These are phyloP conservation scores for Phalaenopsis equestris DNA, from an alignment of 106 monocot genomes.

Conservation along the genomic window DNA sequence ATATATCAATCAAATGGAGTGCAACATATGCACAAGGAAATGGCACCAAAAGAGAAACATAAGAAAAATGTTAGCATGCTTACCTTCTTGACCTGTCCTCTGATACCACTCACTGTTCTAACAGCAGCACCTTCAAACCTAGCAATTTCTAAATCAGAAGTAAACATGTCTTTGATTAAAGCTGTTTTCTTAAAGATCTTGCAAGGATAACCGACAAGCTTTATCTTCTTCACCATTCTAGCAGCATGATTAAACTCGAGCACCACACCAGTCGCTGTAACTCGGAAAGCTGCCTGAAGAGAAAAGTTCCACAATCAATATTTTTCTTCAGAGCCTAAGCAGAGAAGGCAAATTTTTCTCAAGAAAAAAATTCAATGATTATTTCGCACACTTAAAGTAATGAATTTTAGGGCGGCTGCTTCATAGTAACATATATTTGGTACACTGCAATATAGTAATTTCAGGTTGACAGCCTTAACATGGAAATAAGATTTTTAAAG, in stretches of 20 bases:
- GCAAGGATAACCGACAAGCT: constrained; percentile 81
- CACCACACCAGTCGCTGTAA: constrained; percentile 53
- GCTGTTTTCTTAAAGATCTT: constrained; percentile 97
- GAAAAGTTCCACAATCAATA: not conserved
- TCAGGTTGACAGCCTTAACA: no score
- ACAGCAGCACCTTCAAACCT: constrained; percentile 94
- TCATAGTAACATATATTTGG: no score
- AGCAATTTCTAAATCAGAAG: constrained; percentile 90
- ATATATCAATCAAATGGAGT: not conserved
- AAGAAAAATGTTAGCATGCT: not conserved
- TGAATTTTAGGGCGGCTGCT: no score
- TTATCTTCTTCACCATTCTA: constrained; percentile 89
- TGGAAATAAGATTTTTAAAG: no score
- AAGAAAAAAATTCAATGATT: no score
- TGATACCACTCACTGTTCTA: constrained; percentile 75
- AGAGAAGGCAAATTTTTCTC: no score
- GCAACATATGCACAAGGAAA: not conserved
- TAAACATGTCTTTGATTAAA: constrained; percentile 93
- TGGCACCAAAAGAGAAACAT: not conserved
- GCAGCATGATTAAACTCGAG: constrained; percentile 85
- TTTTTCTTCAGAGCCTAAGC: no score
- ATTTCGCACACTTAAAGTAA: no score
- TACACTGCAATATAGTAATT: no score
- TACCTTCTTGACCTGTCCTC: constrained; percentile 97
- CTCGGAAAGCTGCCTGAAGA: constrained; percentile 49